These are phyloP conservation scores for Triangularia verruculosa DNA, from an alignment of 2,329 filamentous ascomycete species.

Conservation along the genomic window DNA sequence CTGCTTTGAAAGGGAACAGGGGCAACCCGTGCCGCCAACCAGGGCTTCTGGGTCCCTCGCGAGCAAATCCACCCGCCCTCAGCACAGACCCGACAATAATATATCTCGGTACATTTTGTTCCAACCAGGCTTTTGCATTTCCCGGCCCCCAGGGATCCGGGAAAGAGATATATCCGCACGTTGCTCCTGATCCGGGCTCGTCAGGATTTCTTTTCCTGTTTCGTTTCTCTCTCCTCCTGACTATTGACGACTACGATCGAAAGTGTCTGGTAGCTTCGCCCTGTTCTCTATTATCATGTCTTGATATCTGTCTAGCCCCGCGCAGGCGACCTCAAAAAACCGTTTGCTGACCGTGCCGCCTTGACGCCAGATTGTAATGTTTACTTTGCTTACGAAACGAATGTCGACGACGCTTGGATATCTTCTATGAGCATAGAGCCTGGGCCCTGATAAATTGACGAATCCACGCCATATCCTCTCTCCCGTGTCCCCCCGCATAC, in stretches of 20 bases:
- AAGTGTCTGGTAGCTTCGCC: constrained; percentile 14
- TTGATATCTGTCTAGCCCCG: constrained; percentile 8
- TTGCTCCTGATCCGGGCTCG: constrained; percentile 11
- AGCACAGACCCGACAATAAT: constrained; percentile 22
- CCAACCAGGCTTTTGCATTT: constrained; percentile 17
- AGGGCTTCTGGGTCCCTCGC: constrained; percentile 15
- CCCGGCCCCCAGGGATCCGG: constrained; percentile 21
- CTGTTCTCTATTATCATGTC: constrained; percentile 6
- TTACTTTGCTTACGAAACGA: constrained; percentile 18
- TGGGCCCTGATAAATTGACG: constrained; percentile 17
- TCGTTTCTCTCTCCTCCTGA: not conserved
- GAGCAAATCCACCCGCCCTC: constrained; percentile 10
- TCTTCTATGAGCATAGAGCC: constrained; percentile 13
- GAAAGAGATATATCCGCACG: constrained; percentile 15
- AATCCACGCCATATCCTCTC: constrained; percentile 10
- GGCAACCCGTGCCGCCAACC: constrained; percentile 19
- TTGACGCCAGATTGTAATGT: constrained; percentile 14
- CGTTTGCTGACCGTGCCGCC: constrained; percentile 17
- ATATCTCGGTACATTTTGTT: constrained; percentile 5
- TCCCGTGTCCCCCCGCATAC: constrained; percentile 9
- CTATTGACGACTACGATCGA: constrained; percentile 10
- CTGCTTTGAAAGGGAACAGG: not conserved
- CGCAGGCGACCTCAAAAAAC: constrained; percentile 11
- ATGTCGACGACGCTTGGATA: constrained; percentile 21
- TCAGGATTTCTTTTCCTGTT: constrained; percentile 4